These are phyloP conservation scores for Gracilariopsis chorda DNA, from an alignment of 23 red algal species.

Conservation along the genomic window DNA sequence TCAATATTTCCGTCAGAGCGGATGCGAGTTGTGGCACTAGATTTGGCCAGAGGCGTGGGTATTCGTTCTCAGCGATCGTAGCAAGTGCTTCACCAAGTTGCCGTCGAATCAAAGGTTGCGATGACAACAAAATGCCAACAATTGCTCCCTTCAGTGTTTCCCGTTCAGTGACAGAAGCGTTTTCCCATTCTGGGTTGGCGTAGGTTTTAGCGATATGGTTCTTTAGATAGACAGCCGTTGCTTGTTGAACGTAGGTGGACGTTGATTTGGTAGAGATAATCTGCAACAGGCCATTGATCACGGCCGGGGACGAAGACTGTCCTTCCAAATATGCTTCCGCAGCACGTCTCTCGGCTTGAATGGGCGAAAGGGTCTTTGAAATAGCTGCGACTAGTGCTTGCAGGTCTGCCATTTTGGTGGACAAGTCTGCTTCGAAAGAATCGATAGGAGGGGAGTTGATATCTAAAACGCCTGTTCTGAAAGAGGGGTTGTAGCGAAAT, in stretches of 20 bases:
- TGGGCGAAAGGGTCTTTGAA: conserved; percentile 78
- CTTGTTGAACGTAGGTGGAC: conserved; percentile 71
- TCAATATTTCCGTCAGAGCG: neutral
- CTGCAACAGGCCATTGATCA: conserved; percentile 68
- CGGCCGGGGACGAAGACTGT: conserved; percentile 40
- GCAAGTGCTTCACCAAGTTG: conserved; percentile 75
- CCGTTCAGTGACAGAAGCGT: neutral
- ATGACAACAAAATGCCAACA: conserved; percentile 39
- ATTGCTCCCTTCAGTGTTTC: conserved; percentile 57
- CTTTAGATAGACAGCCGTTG: conserved; percentile 90
- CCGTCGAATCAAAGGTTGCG: conserved; percentile 55
- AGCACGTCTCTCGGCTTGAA: conserved; percentile 50
- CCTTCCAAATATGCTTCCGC: conserved; percentile 75
- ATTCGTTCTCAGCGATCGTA: conserved; percentile 77
- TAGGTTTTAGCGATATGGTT: conserved; percentile 72
- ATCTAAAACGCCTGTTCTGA: too few relatives aligned
- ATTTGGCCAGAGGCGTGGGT: conserved; percentile 79
- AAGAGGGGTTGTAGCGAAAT: too few relatives aligned
- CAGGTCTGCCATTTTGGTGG: neutral
- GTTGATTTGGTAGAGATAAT: conserved; percentile 56
- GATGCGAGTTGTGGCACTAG: conserved; percentile 71
- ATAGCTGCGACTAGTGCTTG: conserved; percentile 56
- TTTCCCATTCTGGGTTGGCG: conserved; percentile 51
- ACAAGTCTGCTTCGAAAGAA: too few relatives aligned
- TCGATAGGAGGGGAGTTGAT: too few relatives aligned